These are phyloP conservation scores for Ammopiptanthus mongolicus DNA, from an alignment of 306 rosid species.

Conservation along the genomic window DNA sequence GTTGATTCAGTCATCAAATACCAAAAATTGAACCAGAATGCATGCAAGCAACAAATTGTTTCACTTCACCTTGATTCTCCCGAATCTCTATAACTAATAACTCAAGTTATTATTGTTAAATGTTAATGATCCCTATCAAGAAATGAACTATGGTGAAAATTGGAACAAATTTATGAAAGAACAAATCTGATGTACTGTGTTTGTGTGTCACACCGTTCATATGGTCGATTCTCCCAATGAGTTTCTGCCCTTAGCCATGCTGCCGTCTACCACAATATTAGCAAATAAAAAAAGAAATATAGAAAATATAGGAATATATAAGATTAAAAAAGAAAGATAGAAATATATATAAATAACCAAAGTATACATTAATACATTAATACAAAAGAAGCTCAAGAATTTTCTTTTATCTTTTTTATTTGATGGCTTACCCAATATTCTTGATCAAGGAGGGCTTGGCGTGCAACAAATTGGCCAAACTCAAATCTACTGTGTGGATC, in stretches of 20 bases:
- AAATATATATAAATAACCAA: neutral
- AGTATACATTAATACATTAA: neutral
- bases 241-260: constrained; percentile 77
- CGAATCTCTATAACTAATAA: neutral
- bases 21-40: neutral
- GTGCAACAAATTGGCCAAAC: constrained; percentile 56
- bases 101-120: constrained; percentile 5
- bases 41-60: neutral
- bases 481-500: constrained; percentile 23
- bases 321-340: too few relatives aligned
- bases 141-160: neutral
- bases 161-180: neutral
- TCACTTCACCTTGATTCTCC: neutral
- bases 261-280: constrained; percentile 52
- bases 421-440: constrained; percentile 62
- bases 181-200: neutral
- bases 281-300: neutral
- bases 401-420: neutral
- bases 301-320: neutral
- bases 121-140: neutral
- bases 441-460: constrained; percentile 61
- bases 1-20: neutral
- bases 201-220: constrained; percentile 38
- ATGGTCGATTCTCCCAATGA: constrained; percentile 46
- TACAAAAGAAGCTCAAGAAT: neutral